phyloP scores from a whole-genome alignment of 1,284 basidiomycete species.

The Afroboletus lepidellus region DNA sequence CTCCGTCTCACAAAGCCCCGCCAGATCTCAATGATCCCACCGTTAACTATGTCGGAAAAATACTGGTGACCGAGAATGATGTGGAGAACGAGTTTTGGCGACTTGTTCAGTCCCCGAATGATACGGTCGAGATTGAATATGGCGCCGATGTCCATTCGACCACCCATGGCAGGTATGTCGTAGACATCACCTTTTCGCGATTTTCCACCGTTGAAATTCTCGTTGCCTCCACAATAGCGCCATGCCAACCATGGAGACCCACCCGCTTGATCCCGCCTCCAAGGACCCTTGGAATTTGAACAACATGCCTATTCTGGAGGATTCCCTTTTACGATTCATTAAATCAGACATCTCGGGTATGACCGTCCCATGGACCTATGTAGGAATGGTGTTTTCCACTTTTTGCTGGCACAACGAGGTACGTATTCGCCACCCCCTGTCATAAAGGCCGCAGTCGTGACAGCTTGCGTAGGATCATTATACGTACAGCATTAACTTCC shows the following conservation, averaged over 20 bases:
- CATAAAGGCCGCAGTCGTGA: slow-evolving; percentile 19
- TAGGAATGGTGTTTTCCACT: slow-evolving; percentile 98
- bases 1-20: slow-evolving; percentile 41
- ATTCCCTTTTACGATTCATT: slow-evolving; percentile 89
- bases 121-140: slow-evolving; percentile 98
- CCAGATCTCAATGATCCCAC: slow-evolving; percentile 46
- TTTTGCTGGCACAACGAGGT: slow-evolving; percentile 99
- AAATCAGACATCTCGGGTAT: slow-evolving; percentile 99
- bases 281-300: slow-evolving; percentile 98
- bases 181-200: slow-evolving; percentile 12
- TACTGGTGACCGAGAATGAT: slow-evolving; percentile 80
- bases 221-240: slow-evolving; percentile 53
- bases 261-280: slow-evolving; percentile 85
- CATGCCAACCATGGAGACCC: slow-evolving; percentile 92
- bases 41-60: slow-evolving; percentile 60
- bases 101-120: slow-evolving; percentile 83
- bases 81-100: slow-evolving; percentile 98
- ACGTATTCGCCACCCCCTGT: slow-evolving; percentile 26
- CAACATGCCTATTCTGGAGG: slow-evolving; percentile 89
- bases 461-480: slow-evolving; percentile 78
- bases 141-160: slow-evolving; percentile 98
- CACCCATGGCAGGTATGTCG: slow-evolving; percentile 88
- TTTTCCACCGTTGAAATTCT: slow-evolving; percentile 33
- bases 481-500: slow-evolving; percentile 94
- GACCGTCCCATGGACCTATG: slow-evolving; percentile 99